phyloP scores from a whole-genome alignment of 139 green algal species.

The Micromonas commoda region DNA sequence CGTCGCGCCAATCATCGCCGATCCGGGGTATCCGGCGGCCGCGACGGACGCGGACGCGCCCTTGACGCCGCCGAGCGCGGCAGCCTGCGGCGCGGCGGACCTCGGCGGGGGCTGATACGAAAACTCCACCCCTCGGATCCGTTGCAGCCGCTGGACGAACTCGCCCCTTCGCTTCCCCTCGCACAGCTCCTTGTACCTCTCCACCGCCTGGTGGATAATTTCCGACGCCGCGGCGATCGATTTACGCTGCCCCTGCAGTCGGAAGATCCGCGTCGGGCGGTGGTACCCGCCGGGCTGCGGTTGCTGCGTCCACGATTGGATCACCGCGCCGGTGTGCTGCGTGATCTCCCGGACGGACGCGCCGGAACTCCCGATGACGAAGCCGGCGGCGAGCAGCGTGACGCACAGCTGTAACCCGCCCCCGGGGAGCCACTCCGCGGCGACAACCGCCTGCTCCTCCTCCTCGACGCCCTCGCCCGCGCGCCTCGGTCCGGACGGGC shows the following conservation, averaged over 20 bases:
- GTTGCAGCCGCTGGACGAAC: slow-evolving; percentile 63
- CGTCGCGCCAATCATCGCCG: no score
- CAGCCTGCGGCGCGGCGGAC: slow-evolving; percentile 62
- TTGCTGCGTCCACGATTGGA: slow-evolving; percentile 72
- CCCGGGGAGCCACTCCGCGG: slow-evolving; percentile 40
- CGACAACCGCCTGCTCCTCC: slow-evolving; percentile 70
- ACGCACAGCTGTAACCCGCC: slow-evolving; percentile 58
- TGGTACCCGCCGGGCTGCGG: slow-evolving; percentile 15
- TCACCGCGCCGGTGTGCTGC: slow-evolving; percentile 54
- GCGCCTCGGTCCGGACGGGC: slow-evolving; percentile 49
- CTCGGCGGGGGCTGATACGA: slow-evolving; percentile 78
- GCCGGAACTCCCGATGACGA: slow-evolving; percentile 72
- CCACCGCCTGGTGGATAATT: slow-evolving; percentile 64
- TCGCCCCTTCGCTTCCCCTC: slow-evolving; percentile 67
- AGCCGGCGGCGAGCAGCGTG: slow-evolving; percentile 82
- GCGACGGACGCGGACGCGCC: no score
- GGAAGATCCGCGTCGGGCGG: slow-evolving; percentile 48
- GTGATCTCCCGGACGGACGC: slow-evolving; percentile 69
- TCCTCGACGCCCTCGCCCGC: slow-evolving; percentile 72
- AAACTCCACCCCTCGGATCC: slow-evolving; percentile 74
- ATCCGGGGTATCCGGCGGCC: no score
- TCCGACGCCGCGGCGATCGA: slow-evolving; percentile 48
- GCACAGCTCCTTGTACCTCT: slow-evolving; percentile 85
- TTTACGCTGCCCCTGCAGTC: slow-evolving; percentile 45
- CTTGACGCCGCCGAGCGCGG: slow-evolving; percentile 43